phyloP scores from a whole-genome alignment of 2,329 filamentous ascomycete species.

The Pyrenophora tritici-repentis region DNA sequence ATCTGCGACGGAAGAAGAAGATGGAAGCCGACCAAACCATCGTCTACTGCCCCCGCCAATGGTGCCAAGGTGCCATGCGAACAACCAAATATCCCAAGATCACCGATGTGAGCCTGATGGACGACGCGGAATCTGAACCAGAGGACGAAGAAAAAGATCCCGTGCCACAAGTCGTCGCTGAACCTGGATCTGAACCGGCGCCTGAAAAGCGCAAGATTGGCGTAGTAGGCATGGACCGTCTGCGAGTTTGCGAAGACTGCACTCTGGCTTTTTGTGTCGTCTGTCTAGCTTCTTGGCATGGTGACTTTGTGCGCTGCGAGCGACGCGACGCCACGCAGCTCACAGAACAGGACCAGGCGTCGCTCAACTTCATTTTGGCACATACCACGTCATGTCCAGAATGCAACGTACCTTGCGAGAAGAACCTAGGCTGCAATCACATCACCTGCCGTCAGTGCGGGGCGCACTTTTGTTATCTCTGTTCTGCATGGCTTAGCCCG shows the following conservation, averaged over 20 bases:
- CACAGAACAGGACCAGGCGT: constrained; percentile 82
- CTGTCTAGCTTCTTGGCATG: constrained; percentile 88
- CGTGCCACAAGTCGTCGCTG: constrained; percentile 4
- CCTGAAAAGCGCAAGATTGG: constrained; percentile 38
- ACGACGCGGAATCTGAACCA: constrained; percentile 49
- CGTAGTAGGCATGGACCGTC: constrained; percentile 64
- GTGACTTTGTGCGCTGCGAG: constrained; percentile 76
- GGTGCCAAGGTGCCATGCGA: constrained; percentile 86
- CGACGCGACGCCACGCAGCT: constrained; percentile 71
- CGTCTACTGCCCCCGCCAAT: constrained; percentile 87
- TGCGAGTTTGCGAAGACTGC: constrained; percentile 80
- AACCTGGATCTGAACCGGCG: constrained; percentile 13
- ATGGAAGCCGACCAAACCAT: constrained; percentile 91
- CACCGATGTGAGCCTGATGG: constrained; percentile 46
- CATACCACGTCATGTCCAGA: constrained; percentile 90
- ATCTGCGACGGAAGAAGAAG: constrained; percentile 88
- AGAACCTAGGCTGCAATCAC: constrained; percentile 75
- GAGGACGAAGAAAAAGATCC: constrained; percentile 22
- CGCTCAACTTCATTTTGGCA: constrained; percentile 77
- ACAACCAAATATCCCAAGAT: constrained; percentile 58
- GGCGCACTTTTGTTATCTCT: constrained; percentile 95
- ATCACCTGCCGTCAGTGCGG: constrained; percentile 83
- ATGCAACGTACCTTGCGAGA: constrained; percentile 82
- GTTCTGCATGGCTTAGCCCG: constrained; percentile 81
- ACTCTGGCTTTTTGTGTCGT: constrained; percentile 78